Base-by-base conservation (phyloP, 441 rosid species). In the Biscutella auriculata region DNA sequence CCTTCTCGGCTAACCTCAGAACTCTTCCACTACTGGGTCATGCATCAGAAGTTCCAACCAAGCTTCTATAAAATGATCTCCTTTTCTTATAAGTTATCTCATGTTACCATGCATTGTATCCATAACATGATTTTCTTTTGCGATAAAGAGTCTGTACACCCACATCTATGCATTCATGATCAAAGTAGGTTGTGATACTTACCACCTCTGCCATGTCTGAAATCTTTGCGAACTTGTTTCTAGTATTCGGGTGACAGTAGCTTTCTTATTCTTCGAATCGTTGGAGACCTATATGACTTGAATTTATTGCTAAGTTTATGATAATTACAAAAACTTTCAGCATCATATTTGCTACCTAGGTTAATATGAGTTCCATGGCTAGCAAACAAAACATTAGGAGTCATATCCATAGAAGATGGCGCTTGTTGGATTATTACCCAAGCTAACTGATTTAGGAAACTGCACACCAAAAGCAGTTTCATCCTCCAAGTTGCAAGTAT, bases 331-430 rank as follows among this genome's bases (percentile, higher is more conserved):
- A 69, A 68, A 5, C 68, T 79, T 76, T 77, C 81, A 21, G 82
- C 84, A 73, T 72, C 75, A 79, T 84, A 84, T 84, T 80, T 83
- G 73, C 54, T 58, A 76, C 72, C 88, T 84, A 69, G 10, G 61
- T 64, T 63, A 73, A 45, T 29, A 65, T 59, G 73, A 53, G 65
- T 83, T 82, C 83, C 82, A 48, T 57, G 81, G 71, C 75, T 75
- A 52, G 83, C 65, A 77, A 67, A 67, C 55, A 82, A 73, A 69
- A 74, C 79, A 67, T 53, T 70, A 58, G 65, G 71, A 69, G 53
- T 32, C 68, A 52, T 48, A 39, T 67, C 68, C 76, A 68, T 37
- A 54, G 48, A 39, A 15, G 72, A 63, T 16, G 76, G 72, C 48
- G 71, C 50, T 60, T 65, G n/a, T 79, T 57, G 54, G 57, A 73